Evolutionary conservation across 371 early-diverging fungal species (phyloP).

Genomic region (Lichtheimia ornata): DNA sequence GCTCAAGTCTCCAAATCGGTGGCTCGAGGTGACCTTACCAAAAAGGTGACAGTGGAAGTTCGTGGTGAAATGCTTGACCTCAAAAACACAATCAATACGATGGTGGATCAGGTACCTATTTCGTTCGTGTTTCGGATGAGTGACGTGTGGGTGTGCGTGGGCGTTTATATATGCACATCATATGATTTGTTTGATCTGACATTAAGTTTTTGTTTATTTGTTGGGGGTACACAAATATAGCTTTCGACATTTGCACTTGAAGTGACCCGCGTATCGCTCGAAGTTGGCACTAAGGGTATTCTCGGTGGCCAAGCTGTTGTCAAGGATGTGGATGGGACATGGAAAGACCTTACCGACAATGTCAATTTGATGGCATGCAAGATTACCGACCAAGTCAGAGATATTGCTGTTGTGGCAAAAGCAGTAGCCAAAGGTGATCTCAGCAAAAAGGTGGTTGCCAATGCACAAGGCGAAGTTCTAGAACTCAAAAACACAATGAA

Average conservation of each 20-base stretch:
- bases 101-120: slow-evolving; percentile 46
- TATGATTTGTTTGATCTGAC: not conserved
- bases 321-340: slow-evolving; percentile 54
- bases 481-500: slow-evolving; percentile 47
- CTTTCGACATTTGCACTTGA: slow-evolving; percentile 56
- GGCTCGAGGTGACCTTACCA: slow-evolving; percentile 46
- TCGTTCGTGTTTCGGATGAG: not conserved
- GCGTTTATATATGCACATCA: too few relatives aligned
- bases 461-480: slow-evolving; percentile 45
- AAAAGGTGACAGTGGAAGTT: slow-evolving; percentile 42
- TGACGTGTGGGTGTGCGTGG: not conserved
- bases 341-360: slow-evolving; percentile 65
- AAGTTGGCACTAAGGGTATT: slow-evolving; percentile 68
- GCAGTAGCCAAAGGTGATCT: slow-evolving; percentile 60
- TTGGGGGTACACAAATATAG: slow-evolving; percentile 9
- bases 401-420: slow-evolving; percentile 58
- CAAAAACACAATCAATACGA: slow-evolving; percentile 54
- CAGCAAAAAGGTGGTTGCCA: slow-evolving; percentile 36
- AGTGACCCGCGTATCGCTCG: slow-evolving; percentile 63
- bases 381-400: slow-evolving; percentile 58
- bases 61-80: slow-evolving; percentile 56
- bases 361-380: slow-evolving; percentile 64
- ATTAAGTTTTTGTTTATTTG: slow-evolving; percentile 5
- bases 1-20: slow-evolving; percentile 50
- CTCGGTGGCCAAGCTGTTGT: slow-evolving; percentile 66